Evolutionary conservation across 2,329 filamentous ascomycete species (phyloP), one percentile per base, ranked within the genome.

Genomic region (Davidsoniella virescens): DNA sequence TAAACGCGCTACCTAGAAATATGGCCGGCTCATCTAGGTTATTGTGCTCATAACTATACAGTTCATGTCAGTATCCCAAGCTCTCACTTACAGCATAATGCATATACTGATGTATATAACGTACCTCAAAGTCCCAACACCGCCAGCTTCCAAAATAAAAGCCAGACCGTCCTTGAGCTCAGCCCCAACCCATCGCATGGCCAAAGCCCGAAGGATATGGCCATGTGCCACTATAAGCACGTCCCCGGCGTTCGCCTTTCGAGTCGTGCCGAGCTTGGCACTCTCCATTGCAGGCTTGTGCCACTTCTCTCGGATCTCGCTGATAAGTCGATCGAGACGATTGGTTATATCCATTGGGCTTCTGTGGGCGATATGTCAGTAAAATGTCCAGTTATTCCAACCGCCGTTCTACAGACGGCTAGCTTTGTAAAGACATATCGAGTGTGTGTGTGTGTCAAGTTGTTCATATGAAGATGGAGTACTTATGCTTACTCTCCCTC

Each of bases 61-160:
- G 16, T 10, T 39, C 9, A 17, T 14, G 14, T 29, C 18, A 46
- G 12, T 43, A 33, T 33, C 29, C 7, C 29, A 41, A 41, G 3
- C 18, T 12, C 8, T 36, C 18, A 46, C 85, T 1, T 86, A 66
- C 49, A 92, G 75, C 56, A 64, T 85, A 58, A 84, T 72, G 64
- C 92, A 84, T 58, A 90, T 84, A 61, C 92, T 23, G 20, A 83
- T 82, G 41, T 36, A 39, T 23, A 48, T 10, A 38, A 56, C 68
- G 60, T 59, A 82, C 80, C 82, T 90, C 57, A 93, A 62, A 2
- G 83, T 84, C 0, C 84, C 85, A 1, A 92, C 80, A 56, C 84
- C 86, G n/a, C 86, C 86, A 5, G 86, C 84, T 63, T 95, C 88
- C n/a, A 95, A 67, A 54, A 94, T 70, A 61, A 95, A 78, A 5